phyloP scores from a whole-genome alignment of 805 yeast species.

The Cyberlindnera suaveolens region DNA sequence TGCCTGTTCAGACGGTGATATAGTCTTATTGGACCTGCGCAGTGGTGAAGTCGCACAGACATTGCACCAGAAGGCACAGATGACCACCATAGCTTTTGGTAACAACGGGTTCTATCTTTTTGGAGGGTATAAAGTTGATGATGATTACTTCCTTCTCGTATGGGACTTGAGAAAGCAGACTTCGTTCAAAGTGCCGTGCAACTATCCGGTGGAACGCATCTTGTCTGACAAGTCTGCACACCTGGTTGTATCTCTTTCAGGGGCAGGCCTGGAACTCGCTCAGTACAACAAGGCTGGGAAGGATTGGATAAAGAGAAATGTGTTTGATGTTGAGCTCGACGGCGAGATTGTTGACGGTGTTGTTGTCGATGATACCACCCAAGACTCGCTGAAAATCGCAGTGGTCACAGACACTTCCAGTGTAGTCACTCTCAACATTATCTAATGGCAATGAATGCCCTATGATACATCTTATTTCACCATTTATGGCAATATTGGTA shows the following conservation, averaged over 20 bases:
- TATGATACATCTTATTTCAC: too few relatives aligned
- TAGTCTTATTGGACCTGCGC: conserved; percentile 29
- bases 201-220: conserved; percentile 5
- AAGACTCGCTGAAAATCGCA: conserved; percentile 6
- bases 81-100: conserved; percentile 43
- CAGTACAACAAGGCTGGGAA: conserved; percentile 19
- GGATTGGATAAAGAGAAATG: conserved; percentile 12
- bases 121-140: conserved; percentile 21
- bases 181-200: conserved; percentile 5
- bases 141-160: conserved; percentile 27
- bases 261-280: conserved; percentile 8
- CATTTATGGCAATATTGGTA: too few relatives aligned
- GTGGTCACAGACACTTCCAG: conserved; percentile 6
- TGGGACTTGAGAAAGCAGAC: conserved; percentile 44
- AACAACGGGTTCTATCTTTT: conserved; percentile 61
- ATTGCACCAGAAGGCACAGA: conserved; percentile 11
- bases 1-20: conserved; percentile 25
- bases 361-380: conserved; percentile 9
- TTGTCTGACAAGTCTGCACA: conserved; percentile 21
- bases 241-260: conserved; percentile 9
- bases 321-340: conserved; percentile 7
- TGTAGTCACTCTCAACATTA: conserved; percentile 1
- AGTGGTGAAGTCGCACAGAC: conserved; percentile 27
- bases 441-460: not conserved
- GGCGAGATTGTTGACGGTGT: conserved; percentile 11